Percentiles rank a stretch among this genome's conserved stretches.
phyloP scores from a whole-genome alignment of 768 basidiomycete genomes.

The Panaeolus cyanescens region DNA sequence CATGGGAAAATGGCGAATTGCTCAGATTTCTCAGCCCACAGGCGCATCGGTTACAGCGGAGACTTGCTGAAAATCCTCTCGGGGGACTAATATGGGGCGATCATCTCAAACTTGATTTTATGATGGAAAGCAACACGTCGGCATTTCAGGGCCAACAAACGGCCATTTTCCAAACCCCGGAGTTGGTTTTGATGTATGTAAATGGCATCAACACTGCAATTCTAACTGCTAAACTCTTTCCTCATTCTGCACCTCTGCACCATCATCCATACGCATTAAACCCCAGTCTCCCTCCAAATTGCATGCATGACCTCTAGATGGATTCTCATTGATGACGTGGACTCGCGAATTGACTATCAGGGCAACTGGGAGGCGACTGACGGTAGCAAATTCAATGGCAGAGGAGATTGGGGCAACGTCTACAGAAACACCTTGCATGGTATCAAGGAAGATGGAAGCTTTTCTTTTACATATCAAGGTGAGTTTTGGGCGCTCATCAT shows the following conservation, averaged over 20 bases:
- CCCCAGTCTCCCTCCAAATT: neutral
- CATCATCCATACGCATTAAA: neutral
- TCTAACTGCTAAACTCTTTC: neutral
- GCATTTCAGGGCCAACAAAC: neutral
- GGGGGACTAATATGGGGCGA: neutral
- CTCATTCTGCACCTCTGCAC: neutral
- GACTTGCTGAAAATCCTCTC: neutral
- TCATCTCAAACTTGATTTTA: neutral
- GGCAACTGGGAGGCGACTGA: neutral
- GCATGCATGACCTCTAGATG: constrained; percentile 1
- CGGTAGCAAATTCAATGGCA: neutral
- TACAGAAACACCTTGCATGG: neutral
- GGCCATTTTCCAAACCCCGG: neutral
- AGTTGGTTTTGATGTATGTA: neutral
- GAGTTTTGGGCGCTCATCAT: neutral
- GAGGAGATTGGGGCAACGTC: neutral
- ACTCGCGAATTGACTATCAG: constrained; percentile 1
- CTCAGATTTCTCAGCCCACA: too few relatives aligned
- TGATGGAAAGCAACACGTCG: neutral
- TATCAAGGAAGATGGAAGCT: neutral
- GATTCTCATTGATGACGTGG: neutral
- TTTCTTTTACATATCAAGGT: neutral
- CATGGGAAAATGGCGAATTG: too few relatives aligned
- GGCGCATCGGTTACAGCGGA: neutral
- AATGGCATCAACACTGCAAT: neutral